phyloP scores from a whole-genome alignment of 2,329 filamentous ascomycete genomes.

The Hypocreales sp. region DNA sequence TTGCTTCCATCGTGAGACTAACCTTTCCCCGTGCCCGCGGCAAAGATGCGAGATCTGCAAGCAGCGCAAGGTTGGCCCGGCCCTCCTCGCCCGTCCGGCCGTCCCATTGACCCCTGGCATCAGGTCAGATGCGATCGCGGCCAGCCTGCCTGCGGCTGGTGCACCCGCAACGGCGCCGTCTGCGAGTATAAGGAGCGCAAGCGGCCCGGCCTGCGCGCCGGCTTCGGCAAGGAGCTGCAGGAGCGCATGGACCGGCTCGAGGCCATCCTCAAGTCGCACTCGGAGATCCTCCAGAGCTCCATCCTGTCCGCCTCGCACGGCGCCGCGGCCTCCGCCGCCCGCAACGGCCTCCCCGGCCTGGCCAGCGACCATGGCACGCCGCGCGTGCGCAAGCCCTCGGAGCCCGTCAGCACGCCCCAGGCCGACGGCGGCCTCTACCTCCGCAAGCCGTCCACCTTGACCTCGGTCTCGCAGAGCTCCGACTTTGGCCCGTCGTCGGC shows the following conservation, averaged over 20 bases:
- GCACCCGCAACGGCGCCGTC: constrained; percentile 42
- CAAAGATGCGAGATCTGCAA: constrained; percentile 63
- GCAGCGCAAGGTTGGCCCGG: constrained; percentile 50
- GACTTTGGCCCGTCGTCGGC: constrained; percentile 34
- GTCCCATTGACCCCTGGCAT: no score
- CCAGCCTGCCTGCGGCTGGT: constrained; percentile 58
- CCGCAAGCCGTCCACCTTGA: constrained; percentile 39
- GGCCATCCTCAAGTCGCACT: constrained; percentile 48
- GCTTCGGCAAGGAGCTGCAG: constrained; percentile 59
- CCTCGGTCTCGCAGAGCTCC: constrained; percentile 27
- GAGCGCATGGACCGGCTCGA: constrained; percentile 57
- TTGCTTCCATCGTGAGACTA: no score
- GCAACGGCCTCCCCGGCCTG: constrained; percentile 33
- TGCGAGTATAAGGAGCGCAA: constrained; percentile 58
- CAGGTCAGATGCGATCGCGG: constrained; percentile 63
- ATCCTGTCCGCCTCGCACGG: constrained; percentile 22
- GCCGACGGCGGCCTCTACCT: constrained; percentile 44
- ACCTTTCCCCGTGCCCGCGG: background rate
- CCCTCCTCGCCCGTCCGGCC: no score
- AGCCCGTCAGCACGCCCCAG: constrained; percentile 36
- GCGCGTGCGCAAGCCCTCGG: constrained; percentile 30
- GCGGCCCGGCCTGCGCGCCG: constrained; percentile 48
- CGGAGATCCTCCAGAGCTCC: constrained; percentile 47
- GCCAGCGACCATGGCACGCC: constrained; percentile 42
- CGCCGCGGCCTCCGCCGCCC: constrained; percentile 23